Evolutionary conservation across 2,329 filamentous ascomycete genomes (phyloP).

Genomic region (Elsinoe arachidis): DNA sequence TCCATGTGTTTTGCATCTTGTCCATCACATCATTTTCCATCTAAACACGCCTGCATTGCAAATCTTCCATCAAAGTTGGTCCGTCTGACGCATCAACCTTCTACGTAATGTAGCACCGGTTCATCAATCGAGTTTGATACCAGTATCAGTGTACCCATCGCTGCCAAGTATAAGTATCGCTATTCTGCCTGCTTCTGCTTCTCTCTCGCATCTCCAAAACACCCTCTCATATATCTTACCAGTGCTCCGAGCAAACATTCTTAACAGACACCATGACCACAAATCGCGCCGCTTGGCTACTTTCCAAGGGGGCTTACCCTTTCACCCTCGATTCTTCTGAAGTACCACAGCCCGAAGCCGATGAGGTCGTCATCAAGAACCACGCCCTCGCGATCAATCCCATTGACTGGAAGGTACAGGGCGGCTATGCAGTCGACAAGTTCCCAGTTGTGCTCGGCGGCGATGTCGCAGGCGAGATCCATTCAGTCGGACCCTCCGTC

Average conservation of each 20-base stretch:
- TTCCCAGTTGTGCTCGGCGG: constrained; percentile 30
- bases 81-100: too few species aligned
- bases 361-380: constrained; percentile 30
- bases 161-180: background rate
- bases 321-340: constrained; percentile 24
- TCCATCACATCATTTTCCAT: too few species aligned
- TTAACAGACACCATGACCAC: constrained; percentile 10
- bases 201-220: too few species aligned
- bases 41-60: too few species aligned
- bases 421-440: constrained; percentile 26
- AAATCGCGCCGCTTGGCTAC: constrained; percentile 18
- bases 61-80: too few species aligned
- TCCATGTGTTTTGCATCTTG: too few species aligned
- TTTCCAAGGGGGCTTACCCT: constrained; percentile 9
- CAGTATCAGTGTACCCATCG: too few species aligned
- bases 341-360: constrained; percentile 25
- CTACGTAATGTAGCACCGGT: too few species aligned
- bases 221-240: too few species aligned
- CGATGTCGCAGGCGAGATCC: constrained; percentile 29
- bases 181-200: too few species aligned
- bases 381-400: constrained; percentile 32
- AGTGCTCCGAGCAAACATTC: too few species aligned
- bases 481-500: constrained; percentile 37
- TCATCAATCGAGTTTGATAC: too few species aligned
- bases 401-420: constrained; percentile 30